phyloP scores from a whole-genome alignment of 805 yeast species.

The Metschnikowia lachancei region DNA sequence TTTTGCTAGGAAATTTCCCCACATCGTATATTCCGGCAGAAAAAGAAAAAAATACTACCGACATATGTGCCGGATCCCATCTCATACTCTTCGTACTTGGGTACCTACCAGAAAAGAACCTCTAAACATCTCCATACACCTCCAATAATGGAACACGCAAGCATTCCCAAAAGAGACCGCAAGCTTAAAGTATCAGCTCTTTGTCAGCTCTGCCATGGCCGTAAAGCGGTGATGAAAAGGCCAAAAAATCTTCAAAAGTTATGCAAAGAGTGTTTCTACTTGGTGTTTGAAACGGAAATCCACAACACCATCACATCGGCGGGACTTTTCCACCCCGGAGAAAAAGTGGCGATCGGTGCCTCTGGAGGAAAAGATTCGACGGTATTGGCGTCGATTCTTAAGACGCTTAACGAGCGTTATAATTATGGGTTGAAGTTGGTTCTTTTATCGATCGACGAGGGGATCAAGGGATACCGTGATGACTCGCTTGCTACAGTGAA shows the following conservation, averaged over 20 bases:
- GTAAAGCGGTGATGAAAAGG: constrained; percentile 83
- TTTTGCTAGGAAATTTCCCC: background rate
- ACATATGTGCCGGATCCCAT: constrained; percentile 5
- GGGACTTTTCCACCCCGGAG: constrained; percentile 73
- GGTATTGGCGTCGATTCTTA: constrained; percentile 84
- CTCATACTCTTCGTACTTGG: background rate
- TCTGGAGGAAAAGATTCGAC: constrained; percentile 99
- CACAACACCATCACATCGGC: constrained; percentile 81
- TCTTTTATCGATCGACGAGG: constrained; percentile 88
- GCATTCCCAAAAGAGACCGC: constrained; percentile 1
- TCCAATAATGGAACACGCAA: background rate
- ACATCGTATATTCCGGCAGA: constrained; percentile 2
- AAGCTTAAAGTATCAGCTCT: constrained; percentile 41
- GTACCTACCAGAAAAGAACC: background rate
- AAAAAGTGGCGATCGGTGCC: constrained; percentile 93
- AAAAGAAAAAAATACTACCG: background rate
- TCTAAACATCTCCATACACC: background rate
- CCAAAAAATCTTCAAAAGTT: constrained; percentile 90
- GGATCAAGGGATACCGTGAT: constrained; percentile 94
- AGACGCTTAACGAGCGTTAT: constrained; percentile 82
- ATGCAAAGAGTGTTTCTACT: constrained; percentile 86
- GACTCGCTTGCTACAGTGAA: constrained; percentile 96
- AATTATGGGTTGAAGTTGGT: constrained; percentile 84
- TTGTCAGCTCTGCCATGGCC: constrained; percentile 80
- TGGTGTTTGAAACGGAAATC: constrained; percentile 91